Conservation (phyloP, 78 protist genomes). For the Emiliania huxleyi region DNA sequence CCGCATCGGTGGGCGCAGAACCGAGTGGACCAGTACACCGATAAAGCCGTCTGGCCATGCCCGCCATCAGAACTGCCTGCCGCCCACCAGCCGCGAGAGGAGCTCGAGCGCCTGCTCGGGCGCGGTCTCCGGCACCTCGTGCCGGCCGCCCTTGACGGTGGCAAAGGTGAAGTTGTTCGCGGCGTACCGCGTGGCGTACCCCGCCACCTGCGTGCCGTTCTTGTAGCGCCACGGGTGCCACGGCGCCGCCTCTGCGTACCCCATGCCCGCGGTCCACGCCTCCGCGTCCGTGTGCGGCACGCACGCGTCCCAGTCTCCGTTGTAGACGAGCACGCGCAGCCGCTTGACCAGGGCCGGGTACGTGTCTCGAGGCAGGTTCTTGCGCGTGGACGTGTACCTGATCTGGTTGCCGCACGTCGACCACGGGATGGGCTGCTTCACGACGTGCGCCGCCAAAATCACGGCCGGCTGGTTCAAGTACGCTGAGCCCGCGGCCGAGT, state of each 20-base stretch:
- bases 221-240: slow-evolving; percentile 21
- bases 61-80: background rate
- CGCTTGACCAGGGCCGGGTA: too few species aligned
- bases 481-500: too few species aligned
- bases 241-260: background rate
- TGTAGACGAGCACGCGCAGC: slow-evolving; percentile 6
- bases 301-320: slow-evolving; percentile 31
- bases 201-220: slow-evolving; percentile 21
- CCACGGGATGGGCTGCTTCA: too few species aligned
- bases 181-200: background rate
- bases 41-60: too few species aligned
- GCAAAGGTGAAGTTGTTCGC: slow-evolving; percentile 44
- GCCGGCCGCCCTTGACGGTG: slow-evolving; percentile 48
- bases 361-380: too few species aligned
- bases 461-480: too few species aligned
- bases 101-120: slow-evolving; percentile 17
- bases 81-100: background rate
- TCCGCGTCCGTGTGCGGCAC: slow-evolving; percentile 21
- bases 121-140: slow-evolving; percentile 50
- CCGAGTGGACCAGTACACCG: too few species aligned
- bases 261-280: slow-evolving; percentile 30
- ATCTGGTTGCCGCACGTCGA: too few species aligned
- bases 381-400: too few species aligned
- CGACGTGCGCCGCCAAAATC: too few species aligned
- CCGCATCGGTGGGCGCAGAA: too few species aligned